These are phyloP conservation scores for Rubus parviflorus DNA, from an alignment of 306 rosid species.

Conservation along the genomic window DNA sequence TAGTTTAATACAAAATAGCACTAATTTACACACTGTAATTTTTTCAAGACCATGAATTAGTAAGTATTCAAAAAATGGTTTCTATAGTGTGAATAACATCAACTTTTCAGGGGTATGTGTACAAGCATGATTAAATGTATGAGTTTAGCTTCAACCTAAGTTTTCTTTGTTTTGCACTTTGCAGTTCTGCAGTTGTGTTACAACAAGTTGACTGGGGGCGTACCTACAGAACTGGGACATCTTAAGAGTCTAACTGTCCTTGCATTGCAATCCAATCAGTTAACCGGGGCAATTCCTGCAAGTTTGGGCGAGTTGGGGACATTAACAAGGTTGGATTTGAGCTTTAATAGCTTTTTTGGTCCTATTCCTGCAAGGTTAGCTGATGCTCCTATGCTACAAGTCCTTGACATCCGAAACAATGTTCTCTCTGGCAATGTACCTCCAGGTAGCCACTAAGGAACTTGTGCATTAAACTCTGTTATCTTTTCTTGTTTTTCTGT, in stretches of 20 bases:
- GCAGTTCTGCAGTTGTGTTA: constrained; percentile 92
- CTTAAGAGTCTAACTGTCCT: constrained; percentile 58
- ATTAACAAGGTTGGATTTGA: constrained; percentile 66
- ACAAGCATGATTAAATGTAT: neutral
- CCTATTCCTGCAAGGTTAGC: constrained; percentile 73
- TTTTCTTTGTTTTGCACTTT: constrained; percentile 14
- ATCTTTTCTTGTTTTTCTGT: neutral
- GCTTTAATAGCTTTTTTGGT: constrained; percentile 72
- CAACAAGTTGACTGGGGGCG: constrained; percentile 66
- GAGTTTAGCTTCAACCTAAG: neutral
- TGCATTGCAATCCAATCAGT: constrained; percentile 73
- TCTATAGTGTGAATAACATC: neutral
- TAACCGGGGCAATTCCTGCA: constrained; percentile 82
- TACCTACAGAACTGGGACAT: constrained; percentile 66
- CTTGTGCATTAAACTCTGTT: constrained; percentile 4
- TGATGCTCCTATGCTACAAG: constrained; percentile 54
- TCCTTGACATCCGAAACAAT: constrained; percentile 66
- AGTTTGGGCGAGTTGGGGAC: constrained; percentile 62
- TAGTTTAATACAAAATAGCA: neutral
- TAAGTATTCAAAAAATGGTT: neutral
- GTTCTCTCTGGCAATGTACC: constrained; percentile 77
- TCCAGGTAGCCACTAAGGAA: constrained; percentile 36
- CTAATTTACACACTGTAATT: too few relatives aligned
- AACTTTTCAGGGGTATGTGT: neutral
- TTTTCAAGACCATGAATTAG: neutral